Conservation (phyloP, 352 stramenopile species). For the Pythium utonaiense region DNA sequence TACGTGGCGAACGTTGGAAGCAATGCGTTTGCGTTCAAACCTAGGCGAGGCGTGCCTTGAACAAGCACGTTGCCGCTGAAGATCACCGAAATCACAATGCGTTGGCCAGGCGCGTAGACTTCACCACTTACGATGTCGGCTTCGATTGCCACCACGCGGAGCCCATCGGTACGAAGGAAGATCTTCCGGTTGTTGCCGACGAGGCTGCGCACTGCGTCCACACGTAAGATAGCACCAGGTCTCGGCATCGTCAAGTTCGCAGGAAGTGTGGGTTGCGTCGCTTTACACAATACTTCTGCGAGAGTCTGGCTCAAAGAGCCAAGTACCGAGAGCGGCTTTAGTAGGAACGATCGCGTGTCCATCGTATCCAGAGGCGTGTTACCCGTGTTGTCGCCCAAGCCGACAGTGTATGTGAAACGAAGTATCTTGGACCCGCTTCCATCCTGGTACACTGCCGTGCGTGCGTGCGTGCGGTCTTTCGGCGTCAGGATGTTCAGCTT, state of each 20-base stretch:
- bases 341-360: constrained; percentile 39
- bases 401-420: constrained; percentile 48
- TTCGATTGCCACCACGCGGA: constrained; percentile 34
- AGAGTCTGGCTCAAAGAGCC: constrained; percentile 25
- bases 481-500: constrained; percentile 42
- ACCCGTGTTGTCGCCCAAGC: constrained; percentile 37
- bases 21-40: constrained; percentile 41
- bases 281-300: constrained; percentile 39
- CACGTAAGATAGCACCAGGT: constrained; percentile 37
- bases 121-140: constrained; percentile 36
- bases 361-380: constrained; percentile 41
- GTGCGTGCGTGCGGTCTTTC: constrained; percentile 12
- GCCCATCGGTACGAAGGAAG: constrained; percentile 58
- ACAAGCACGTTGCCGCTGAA: constrained; percentile 52
- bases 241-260: constrained; percentile 49
- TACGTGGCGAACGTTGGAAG: constrained; percentile 46
- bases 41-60: constrained; percentile 41
- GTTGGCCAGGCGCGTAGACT: constrained; percentile 58
- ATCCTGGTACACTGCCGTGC: constrained; percentile 45
- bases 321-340: constrained; percentile 31
- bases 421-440: constrained; percentile 45
- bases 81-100: constrained; percentile 41
- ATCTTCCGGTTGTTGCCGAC: constrained; percentile 57
- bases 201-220: constrained; percentile 52
- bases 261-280: constrained; percentile 26